phyloP scores from a whole-genome alignment of 805 yeast species.

The Saccharomycopsis sp. region DNA sequence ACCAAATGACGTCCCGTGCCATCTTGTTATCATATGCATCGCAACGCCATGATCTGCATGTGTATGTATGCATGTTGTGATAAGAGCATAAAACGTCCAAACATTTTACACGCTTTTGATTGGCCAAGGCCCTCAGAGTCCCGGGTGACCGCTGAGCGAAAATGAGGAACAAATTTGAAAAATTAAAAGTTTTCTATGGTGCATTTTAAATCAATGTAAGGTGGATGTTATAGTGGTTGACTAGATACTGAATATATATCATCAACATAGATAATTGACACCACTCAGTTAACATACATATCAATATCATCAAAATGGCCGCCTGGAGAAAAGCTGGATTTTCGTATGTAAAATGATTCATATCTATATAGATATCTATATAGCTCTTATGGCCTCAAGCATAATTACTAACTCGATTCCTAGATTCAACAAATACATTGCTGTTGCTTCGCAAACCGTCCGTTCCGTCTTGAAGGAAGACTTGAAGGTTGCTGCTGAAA shows the following conservation, averaged over 20 bases:
- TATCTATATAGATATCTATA: too few species aligned
- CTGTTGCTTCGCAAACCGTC: conserved; percentile 83
- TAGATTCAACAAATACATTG: conserved; percentile 80
- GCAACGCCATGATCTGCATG: not conserved
- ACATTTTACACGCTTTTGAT: not conserved
- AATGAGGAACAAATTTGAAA: not conserved
- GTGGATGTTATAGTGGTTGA: not conserved
- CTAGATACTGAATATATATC: too few species aligned
- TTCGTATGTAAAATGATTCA: conserved; percentile 42
- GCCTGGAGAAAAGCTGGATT: conserved; percentile 63
- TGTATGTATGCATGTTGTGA: too few species aligned
- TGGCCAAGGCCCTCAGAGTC: not conserved
- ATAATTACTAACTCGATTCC: conserved; percentile 12
- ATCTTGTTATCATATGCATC: not conserved
- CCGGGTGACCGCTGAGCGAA: not conserved
- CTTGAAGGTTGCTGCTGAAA: conserved; percentile 58
- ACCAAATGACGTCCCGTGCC: not conserved
- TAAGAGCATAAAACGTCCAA: not conserved
- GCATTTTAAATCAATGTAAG: not conserved
- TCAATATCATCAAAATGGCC: conserved; percentile 34
- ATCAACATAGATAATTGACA: not conserved
- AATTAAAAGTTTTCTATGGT: not conserved
- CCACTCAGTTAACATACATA: not conserved
- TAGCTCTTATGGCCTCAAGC: too few species aligned
- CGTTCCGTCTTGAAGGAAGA: conserved; percentile 88